Evolutionary conservation across 345 rosid genomes (phyloP).

Genomic region (Acer yangbiense): DNA sequence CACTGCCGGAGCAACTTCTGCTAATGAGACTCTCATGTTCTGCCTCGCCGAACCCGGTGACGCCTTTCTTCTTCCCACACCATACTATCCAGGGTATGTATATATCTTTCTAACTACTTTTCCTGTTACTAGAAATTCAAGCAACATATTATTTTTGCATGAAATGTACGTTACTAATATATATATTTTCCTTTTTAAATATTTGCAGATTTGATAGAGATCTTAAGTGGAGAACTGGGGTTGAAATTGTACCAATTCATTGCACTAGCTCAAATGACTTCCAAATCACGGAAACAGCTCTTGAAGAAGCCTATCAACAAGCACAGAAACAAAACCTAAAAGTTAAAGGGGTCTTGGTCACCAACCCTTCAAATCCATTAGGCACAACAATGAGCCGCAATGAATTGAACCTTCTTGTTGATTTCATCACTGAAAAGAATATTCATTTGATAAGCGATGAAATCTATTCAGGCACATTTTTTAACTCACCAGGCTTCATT

Average conservation of each 20-base stretch:
- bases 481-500: slow-evolving; percentile 61
- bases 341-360: slow-evolving; percentile 77
- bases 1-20: slow-evolving; percentile 85
- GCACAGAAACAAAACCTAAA: slow-evolving; percentile 62
- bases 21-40: slow-evolving; percentile 77
- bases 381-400: slow-evolving; percentile 63
- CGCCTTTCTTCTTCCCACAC: slow-evolving; percentile 79
- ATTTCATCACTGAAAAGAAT: slow-evolving; percentile 54
- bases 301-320: slow-evolving; percentile 64
- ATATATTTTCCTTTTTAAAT: not conserved
- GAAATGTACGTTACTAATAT: slow-evolving; percentile 29
- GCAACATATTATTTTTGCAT: slow-evolving; percentile 16
- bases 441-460: slow-evolving; percentile 82
- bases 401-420: slow-evolving; percentile 66
- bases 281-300: slow-evolving; percentile 57
- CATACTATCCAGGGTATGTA: slow-evolving; percentile 81
- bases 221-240: slow-evolving; percentile 73
- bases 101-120: slow-evolving; percentile 15
- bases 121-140: slow-evolving; percentile 31
- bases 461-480: slow-evolving; percentile 81
- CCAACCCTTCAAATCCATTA: slow-evolving; percentile 84
- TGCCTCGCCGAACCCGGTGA: slow-evolving; percentile 80
- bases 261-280: slow-evolving; percentile 63
- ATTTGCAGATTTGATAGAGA: slow-evolving; percentile 69
- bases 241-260: slow-evolving; percentile 57